Conservation (phyloP, 371 early-diverging fungal species). For the Mucor racemosus region DNA sequence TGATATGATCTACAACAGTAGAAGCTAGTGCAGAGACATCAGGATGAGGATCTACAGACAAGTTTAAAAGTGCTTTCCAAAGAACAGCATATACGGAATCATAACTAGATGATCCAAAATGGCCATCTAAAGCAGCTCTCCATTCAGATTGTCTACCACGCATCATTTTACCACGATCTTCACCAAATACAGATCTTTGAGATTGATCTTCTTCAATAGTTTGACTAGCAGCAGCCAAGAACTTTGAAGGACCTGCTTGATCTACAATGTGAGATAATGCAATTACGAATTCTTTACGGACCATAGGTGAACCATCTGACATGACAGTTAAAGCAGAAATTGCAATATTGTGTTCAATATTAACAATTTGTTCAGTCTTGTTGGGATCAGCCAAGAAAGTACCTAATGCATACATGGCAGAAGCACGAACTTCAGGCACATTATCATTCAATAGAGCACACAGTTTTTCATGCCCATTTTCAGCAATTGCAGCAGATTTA, state of each 20-base stretch:
- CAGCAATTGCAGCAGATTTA: constrained; percentile 70
- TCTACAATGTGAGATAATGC: constrained; percentile 72
- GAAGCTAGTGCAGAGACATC: constrained; percentile 70
- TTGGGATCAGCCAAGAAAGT: constrained; percentile 79
- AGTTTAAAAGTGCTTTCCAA: constrained; percentile 79
- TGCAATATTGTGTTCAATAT: constrained; percentile 73
- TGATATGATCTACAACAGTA: constrained; percentile 76
- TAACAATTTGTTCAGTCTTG: constrained; percentile 70
- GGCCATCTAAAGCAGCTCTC: constrained; percentile 33
- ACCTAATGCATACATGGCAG: constrained; percentile 80
- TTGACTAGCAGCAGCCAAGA: constrained; percentile 71
- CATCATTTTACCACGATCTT: constrained; percentile 25
- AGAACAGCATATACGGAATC: constrained; percentile 66
- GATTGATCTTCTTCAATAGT: constrained; percentile 64
- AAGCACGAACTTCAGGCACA: constrained; percentile 86
- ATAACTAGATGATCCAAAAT: constrained; percentile 50
- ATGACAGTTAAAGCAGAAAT: constrained; percentile 65
- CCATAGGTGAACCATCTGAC: constrained; percentile 83
- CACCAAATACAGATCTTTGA: constrained; percentile 22
- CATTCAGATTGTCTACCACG: constrained; percentile 35
- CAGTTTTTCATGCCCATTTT: constrained; percentile 74
- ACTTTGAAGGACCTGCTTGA: constrained; percentile 59
- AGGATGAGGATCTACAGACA: constrained; percentile 81
- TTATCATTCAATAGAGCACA: constrained; percentile 66
- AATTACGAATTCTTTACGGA: constrained; percentile 80